A percentile compares a stretch with the other conserved stretches of the same genome.
These are phyloP conservation scores for Massarina eburnea DNA, from an alignment of 2,329 filamentous ascomycete genomes.

Conservation along the genomic window DNA sequence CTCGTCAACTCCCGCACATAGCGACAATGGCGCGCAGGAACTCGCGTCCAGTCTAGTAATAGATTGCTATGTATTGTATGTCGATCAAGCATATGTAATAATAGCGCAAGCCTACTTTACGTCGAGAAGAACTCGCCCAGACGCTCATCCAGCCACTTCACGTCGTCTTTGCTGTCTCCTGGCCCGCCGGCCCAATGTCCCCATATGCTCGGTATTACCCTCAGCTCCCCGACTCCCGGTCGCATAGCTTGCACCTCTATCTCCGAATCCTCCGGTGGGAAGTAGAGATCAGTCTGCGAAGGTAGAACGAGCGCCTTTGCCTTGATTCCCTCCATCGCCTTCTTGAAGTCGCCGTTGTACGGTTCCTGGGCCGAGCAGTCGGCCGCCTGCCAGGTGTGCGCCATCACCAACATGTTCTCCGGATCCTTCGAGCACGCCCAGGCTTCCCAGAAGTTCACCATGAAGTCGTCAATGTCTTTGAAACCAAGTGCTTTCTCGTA, in stretches of 20 bases:
- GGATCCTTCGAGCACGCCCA: conserved; percentile 76
- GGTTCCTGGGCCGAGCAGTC: conserved; percentile 70
- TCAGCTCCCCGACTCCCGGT: conserved; percentile 58
- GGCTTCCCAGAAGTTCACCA: conserved; percentile 73
- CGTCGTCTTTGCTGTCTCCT: conserved; percentile 69
- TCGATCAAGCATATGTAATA: no score
- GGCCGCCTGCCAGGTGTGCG: conserved; percentile 76
- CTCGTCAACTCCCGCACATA: conserved; percentile 8
- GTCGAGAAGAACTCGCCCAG: conserved; percentile 55
- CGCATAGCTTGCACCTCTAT: conserved; percentile 69
- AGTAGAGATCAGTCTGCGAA: conserved; percentile 74
- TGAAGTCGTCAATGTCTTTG: conserved; percentile 70
- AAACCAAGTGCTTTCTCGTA: conserved; percentile 67
- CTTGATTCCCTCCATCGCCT: conserved; percentile 66
- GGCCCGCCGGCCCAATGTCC: conserved; percentile 63
- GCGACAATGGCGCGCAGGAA: conserved; percentile 10
- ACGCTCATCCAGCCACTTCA: conserved; percentile 69
- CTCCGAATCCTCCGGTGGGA: conserved; percentile 78
- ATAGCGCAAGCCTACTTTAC: no score
- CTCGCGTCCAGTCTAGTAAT: conserved; percentile 15
- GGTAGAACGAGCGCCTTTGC: conserved; percentile 73
- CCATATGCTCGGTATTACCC: conserved; percentile 63
- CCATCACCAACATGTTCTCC: conserved; percentile 73
- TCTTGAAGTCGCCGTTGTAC: conserved; percentile 67
- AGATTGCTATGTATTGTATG: neutral